Conservation (phyloP, 495 filamentous ascomycete species). For the Geopyxis carbonaria region DNA sequence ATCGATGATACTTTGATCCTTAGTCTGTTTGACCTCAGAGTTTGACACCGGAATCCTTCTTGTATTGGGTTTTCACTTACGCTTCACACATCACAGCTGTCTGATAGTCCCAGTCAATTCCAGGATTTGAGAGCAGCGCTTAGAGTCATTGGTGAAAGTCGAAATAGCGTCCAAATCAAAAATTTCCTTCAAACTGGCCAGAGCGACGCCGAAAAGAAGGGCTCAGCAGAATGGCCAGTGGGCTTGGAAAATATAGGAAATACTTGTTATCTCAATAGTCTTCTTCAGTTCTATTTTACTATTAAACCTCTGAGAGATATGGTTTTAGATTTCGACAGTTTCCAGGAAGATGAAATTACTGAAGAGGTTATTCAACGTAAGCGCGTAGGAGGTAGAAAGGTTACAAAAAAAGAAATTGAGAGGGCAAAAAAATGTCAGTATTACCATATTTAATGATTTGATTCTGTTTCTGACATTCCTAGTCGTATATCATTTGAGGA, state of each 20-base stretch:
- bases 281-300: constrained; percentile 89
- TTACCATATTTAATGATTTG: neutral
- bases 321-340: constrained; percentile 52
- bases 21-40: constrained; percentile 18
- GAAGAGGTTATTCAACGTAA: constrained; percentile 43
- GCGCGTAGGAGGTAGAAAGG: constrained; percentile 39
- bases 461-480: constrained; percentile 7
- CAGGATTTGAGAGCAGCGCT: constrained; percentile 17
- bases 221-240: constrained; percentile 43
- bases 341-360: constrained; percentile 43
- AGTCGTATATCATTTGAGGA: constrained; percentile 58
- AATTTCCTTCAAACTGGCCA: constrained; percentile 20
- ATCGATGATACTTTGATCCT: constrained; percentile 19
- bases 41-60: constrained; percentile 9
- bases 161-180: constrained; percentile 18
- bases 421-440: constrained; percentile 54
- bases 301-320: constrained; percentile 67
- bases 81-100: constrained; percentile 11
- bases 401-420: constrained; percentile 44
- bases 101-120: constrained; percentile 15
- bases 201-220: constrained; percentile 7
- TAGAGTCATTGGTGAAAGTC: constrained; percentile 15
- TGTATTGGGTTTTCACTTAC: too few species aligned
- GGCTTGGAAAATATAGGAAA: constrained; percentile 88
- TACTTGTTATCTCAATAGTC: constrained; percentile 94